phyloP scores from a whole-genome alignment of 1,284 basidiomycete genomes.

The Rhodotorula sp. region DNA sequence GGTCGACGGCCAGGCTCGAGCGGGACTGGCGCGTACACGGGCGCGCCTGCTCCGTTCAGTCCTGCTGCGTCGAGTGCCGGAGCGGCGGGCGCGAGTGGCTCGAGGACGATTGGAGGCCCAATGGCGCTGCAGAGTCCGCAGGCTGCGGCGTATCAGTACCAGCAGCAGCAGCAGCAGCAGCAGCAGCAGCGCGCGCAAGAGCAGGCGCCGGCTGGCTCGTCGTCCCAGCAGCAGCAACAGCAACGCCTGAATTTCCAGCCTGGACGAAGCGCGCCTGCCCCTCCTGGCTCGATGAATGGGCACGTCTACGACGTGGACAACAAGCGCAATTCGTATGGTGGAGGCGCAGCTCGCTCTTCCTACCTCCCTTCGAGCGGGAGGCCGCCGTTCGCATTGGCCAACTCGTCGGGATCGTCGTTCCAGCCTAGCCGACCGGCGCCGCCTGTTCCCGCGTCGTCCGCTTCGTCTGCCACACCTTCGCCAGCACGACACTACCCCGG shows the following conservation, averaged over 20 bases:
- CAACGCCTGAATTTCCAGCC: slow-evolving; percentile 14
- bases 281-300: slow-evolving; percentile 9
- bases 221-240: background rate
- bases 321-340: slow-evolving; percentile 23
- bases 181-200: background rate
- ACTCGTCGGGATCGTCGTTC: background rate
- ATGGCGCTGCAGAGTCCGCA: slow-evolving; percentile 15
- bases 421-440: background rate
- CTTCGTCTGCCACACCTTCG: background rate
- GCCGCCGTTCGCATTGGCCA: slow-evolving; percentile 13
- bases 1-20: slow-evolving; percentile 6
- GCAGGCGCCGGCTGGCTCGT: background rate
- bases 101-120: slow-evolving; percentile 11
- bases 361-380: slow-evolving; percentile 24
- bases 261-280: slow-evolving; percentile 19
- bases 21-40: background rate
- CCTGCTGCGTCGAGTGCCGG: background rate
- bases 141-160: slow-evolving; percentile 6
- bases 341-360: slow-evolving; percentile 18
- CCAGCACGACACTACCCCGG: background rate
- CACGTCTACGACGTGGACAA: slow-evolving; percentile 11
- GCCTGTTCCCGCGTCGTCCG: background rate
- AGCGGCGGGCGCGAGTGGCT: slow-evolving; percentile 1
- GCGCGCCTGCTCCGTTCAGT: background rate
- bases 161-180: slow-evolving; percentile 1